Evolutionary conservation across 2,329 filamentous ascomycete genomes (phyloP), one percentile per base, ranked within the genome.

Genomic region (Cercospora sp.): DNA sequence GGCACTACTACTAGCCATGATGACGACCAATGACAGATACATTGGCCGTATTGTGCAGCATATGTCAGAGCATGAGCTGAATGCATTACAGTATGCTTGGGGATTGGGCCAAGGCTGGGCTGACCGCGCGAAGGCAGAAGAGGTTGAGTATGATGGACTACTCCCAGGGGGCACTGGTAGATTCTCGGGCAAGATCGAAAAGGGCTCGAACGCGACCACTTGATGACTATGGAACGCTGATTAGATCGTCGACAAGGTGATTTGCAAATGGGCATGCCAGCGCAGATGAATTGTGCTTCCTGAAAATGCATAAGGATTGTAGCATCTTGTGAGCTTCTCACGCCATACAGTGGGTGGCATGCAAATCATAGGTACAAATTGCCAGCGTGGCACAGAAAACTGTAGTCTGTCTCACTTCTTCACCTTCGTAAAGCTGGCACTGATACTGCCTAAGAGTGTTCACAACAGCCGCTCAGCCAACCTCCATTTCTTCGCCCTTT

Each of bases 1-100:
- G 1, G 74, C 74, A 5, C 74, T 83, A 2, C 59, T 66, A 0
- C 70, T 76, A 3, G 73, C 75, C 24, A 83, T 83, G 82, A 71
- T 82, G 72, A 73, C 70, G 40, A 71, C 72, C 2, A 77, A 73
- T 53, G 82, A 81, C 73, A 65, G 71, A 8, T 75, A 78, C 40
- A 71, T 82, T 1, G 82, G 77, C 30, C 74, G 78, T 9, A 81
- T 84, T 45, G 72, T 81, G 57, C 81, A 82, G 67, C 73, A 77
- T 9, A 76, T 81, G 28, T 72, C 77, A 10, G 55, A 67, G 16
- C 68, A 66, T 1, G 80, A 83, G 70, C 64, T 79, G 26, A 66
- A 75, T 21, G 71, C 75, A 4, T 64, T 77, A 70, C 26, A 75
- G 69, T 58, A 74, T 77, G 66, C 72, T 69, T 70, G 77, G 77